Conservation (phyloP, 2,329 filamentous ascomycete species). For the Kalaharituber pfeilii region DNA sequence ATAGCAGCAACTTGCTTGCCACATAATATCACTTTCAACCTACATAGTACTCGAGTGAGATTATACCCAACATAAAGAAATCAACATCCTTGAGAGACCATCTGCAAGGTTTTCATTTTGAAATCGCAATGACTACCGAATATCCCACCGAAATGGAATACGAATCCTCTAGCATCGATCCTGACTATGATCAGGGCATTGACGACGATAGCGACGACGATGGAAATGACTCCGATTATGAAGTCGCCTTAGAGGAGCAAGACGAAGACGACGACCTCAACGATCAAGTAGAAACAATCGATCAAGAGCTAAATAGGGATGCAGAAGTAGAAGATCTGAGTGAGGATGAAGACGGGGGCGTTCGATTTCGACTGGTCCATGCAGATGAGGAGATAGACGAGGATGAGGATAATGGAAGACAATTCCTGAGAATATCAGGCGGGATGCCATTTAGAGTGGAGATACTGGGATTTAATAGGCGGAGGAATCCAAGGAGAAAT, state of each 20-base stretch:
- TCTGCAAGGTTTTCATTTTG: too few species aligned
- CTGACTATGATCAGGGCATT: background rate
- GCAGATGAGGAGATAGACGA: constrained; percentile 21
- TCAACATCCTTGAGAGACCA: too few species aligned
- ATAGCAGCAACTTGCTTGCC: too few species aligned
- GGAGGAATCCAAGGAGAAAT: background rate
- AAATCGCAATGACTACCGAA: too few species aligned
- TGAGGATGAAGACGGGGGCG: constrained; percentile 17
- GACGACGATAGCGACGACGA: constrained; percentile 8
- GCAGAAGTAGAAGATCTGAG: constrained; percentile 14
- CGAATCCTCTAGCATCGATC: background rate
- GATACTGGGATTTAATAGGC: background rate
- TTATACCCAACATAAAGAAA: too few species aligned
- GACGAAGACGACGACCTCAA: constrained; percentile 26
- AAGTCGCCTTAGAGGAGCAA: constrained; percentile 16
- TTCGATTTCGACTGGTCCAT: constrained; percentile 18
- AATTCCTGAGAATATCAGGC: constrained; percentile 2
- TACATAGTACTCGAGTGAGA: too few species aligned
- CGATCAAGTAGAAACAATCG: constrained; percentile 23
- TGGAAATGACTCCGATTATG: constrained; percentile 25
- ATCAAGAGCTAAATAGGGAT: constrained; percentile 18
- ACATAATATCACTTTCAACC: too few species aligned
- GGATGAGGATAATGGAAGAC: constrained; percentile 16
- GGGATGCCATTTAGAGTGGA: background rate
- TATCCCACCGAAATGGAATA: background rate